These are phyloP conservation scores for Moesziomyces globuligerus DNA, from an alignment of 1,284 basidiomycete species.

Conservation along the genomic window DNA sequence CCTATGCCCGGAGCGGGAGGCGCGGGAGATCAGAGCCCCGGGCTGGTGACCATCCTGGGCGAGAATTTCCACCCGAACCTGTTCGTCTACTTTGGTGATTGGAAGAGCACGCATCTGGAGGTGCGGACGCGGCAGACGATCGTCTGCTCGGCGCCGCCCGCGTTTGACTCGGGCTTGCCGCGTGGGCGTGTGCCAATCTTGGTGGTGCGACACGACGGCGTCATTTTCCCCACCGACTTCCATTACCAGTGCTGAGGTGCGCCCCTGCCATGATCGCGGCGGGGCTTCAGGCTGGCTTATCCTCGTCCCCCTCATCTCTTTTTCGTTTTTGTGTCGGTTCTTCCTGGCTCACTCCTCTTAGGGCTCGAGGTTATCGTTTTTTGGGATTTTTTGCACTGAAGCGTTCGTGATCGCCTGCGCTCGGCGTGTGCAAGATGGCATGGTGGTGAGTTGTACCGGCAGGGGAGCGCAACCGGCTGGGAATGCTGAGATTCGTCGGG, in stretches of 20 bases:
- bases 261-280: background rate
- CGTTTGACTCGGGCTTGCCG: conserved; percentile 42
- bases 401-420: background rate
- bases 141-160: conserved; percentile 64
- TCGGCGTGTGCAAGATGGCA: background rate
- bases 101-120: conserved; percentile 85
- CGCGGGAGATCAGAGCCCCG: conserved; percentile 67
- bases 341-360: conserved; percentile 4
- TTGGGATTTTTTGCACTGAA: background rate
- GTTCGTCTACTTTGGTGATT: conserved; percentile 86
- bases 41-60: conserved; percentile 86
- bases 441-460: conserved; percentile 2
- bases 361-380: conserved; percentile 3
- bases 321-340: background rate
- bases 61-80: conserved; percentile 88
- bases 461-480: too few species aligned
- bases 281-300: too few species aligned
- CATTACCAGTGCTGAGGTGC: conserved; percentile 45
- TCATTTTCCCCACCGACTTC: conserved; percentile 81
- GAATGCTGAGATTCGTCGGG: too few species aligned
- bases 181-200: conserved; percentile 76
- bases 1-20: conserved; percentile 19
- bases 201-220: conserved; percentile 85
- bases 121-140: conserved; percentile 85
- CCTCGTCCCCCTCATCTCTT: too few species aligned